Conservation (phyloP, 176 grass and related monocot genomes). For the Cenchrus americanus region DNA sequence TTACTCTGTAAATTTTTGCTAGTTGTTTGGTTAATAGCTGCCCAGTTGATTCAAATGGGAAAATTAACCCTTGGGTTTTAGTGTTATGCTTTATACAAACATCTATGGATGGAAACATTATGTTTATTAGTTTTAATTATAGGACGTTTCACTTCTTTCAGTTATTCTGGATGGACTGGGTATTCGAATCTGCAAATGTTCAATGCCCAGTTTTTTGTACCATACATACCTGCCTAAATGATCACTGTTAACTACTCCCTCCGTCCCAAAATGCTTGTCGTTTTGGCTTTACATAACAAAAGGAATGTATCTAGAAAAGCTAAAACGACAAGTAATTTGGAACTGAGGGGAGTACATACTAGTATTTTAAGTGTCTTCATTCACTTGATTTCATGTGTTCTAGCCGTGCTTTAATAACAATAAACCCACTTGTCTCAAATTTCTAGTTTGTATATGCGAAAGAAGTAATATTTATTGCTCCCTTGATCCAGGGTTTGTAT, state of each 20-base stretch:
- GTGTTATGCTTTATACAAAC: not conserved
- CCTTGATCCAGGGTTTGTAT: conserved; percentile 82
- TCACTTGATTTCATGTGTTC: conserved; percentile 24
- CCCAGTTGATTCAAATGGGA: not conserved
- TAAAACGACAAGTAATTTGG: too few species aligned
- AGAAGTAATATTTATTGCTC: conserved; percentile 28
- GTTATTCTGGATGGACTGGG: not conserved
- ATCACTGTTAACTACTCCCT: not conserved
- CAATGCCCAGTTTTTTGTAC: not conserved
- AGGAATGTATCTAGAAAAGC: too few species aligned
- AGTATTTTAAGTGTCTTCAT: conserved; percentile 2
- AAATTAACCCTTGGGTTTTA: not conserved
- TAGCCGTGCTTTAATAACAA: not conserved
- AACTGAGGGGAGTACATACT: not conserved
- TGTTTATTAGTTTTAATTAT: not conserved
- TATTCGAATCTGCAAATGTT: conserved; percentile 22
- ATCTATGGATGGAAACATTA: not conserved
- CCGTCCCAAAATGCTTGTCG: too few species aligned
- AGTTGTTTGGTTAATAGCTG: not conserved
- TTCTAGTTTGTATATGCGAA: conserved; percentile 19
- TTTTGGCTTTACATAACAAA: too few species aligned
- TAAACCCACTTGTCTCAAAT: conserved; percentile 2
- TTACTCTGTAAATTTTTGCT: not conserved
- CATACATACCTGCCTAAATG: not conserved
- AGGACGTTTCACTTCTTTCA: conserved; percentile 15